phyloP scores from a whole-genome alignment of 2,329 filamentous ascomycete species.

The Chaetothyriales sp. region DNA sequence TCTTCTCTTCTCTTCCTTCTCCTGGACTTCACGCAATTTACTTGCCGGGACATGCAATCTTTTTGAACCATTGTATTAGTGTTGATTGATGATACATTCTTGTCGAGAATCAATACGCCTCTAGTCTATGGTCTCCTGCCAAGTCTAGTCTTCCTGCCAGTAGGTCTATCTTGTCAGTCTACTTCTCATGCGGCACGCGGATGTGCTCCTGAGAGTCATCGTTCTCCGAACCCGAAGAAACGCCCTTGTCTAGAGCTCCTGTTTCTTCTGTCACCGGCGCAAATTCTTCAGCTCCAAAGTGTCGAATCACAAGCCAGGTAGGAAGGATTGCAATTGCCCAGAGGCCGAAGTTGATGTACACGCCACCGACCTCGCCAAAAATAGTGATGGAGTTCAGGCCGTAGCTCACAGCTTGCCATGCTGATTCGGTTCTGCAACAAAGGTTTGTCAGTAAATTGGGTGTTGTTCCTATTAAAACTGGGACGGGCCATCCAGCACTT shows the following conservation, averaged over 20 bases:
- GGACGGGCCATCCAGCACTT: neutral
- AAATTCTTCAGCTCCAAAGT: slow-evolving; percentile 33
- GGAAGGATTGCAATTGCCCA: slow-evolving; percentile 51
- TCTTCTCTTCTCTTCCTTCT: too few species aligned
- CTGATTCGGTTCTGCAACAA: slow-evolving; percentile 42
- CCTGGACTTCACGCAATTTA: too few species aligned
- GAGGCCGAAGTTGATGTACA: slow-evolving; percentile 56
- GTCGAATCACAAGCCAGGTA: slow-evolving; percentile 49
- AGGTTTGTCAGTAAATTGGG: neutral
- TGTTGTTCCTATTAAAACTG: neutral
- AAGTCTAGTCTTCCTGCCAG: neutral
- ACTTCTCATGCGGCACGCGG: neutral
- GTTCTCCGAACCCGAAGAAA: neutral
- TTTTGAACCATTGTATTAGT: too few species aligned
- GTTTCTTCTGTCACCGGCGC: neutral
- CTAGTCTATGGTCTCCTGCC: too few species aligned
- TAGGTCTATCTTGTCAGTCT: too few species aligned
- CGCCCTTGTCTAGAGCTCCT: neutral
- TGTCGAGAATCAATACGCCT: too few species aligned
- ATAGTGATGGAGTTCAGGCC: slow-evolving; percentile 47
- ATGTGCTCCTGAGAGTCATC: neutral
- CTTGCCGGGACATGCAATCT: too few species aligned
- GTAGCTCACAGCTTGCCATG: slow-evolving; percentile 58
- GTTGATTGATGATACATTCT: too few species aligned
- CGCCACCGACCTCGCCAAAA: slow-evolving; percentile 49